Evolutionary conservation across 2,329 filamentous ascomycete species (phyloP), one percentile per base, ranked within the genome.

Genomic region (Beauveria rudraprayagi): DNA sequence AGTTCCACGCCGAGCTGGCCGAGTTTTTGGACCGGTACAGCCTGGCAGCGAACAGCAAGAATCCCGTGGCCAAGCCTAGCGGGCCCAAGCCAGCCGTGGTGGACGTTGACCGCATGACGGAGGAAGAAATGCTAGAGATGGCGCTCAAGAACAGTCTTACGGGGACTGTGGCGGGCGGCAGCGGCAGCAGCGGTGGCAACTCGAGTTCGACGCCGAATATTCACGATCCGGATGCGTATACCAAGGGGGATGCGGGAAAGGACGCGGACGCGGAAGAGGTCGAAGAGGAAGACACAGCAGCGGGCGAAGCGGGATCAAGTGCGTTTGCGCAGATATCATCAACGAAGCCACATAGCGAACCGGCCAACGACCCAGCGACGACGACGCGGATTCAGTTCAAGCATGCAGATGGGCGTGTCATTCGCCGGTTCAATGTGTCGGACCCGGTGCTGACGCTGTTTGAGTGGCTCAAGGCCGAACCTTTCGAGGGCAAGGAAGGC

Each of bases 11-110:
- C 70, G 91, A 97, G 70, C 81, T 99, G 2, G 90, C 91, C 69
- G 93, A 97, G 73, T 99, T 99, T 68, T 83, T 99, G n/a, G 94
- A 97, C 71, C 86, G 94, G 26, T 99, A 97, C 77, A 97, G 92
- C 70, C 79, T 99, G 56, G 91, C 89, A 34, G 84, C 85, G 50
- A 88, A 91, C 69, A 93, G 89, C 71, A 96, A 95, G 77, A 99
- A 99, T 70, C 94, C 94, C 0, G 91, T 99, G 5, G 88, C 91
- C 26, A 89, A 86, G 71, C 60, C 72, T 17, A 68, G 70, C 34
- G 81, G 86, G 3, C 89, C 91, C 70, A 81, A 82, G 61, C 79
- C 83, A 51, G 87, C 88, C 70, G 80, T 84, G 56, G 80, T 90
- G 60, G 90, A 93, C 65, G 84, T 97, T 2, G 89, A 89, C 62